phyloP scores from a whole-genome alignment of 768 basidiomycete species.

The Macrocybe gigantea region DNA sequence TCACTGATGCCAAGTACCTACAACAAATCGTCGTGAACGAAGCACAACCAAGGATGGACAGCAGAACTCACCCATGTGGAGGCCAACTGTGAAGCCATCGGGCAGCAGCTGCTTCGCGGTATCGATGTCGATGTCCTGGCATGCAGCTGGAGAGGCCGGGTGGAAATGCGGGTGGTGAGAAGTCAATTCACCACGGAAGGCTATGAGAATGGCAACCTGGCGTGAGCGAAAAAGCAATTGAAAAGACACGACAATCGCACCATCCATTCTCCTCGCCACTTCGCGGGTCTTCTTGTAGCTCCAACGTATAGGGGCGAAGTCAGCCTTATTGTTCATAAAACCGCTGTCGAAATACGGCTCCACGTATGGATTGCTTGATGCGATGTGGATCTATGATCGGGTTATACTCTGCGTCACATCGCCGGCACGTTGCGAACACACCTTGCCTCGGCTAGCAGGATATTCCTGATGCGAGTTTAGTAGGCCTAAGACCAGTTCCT shows the following conservation, averaged over 20 bases:
- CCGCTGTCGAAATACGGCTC: slow-evolving; percentile 65
- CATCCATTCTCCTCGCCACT: slow-evolving; percentile 66
- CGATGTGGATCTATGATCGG: slow-evolving; percentile 50
- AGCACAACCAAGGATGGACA: not conserved
- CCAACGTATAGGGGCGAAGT: slow-evolving; percentile 73
- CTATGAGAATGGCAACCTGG: slow-evolving; percentile 19
- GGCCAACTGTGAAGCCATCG: slow-evolving; percentile 57
- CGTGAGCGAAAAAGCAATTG: not conserved
- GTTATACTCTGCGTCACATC: not conserved
- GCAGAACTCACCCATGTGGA: slow-evolving; percentile 54
- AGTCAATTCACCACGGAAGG: slow-evolving; percentile 66
- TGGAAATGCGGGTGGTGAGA: slow-evolving; percentile 75
- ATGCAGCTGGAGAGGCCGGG: slow-evolving; percentile 57
- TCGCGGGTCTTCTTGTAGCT: slow-evolving; percentile 75
- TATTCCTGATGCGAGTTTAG: slow-evolving; percentile 41
- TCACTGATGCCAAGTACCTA: slow-evolving; percentile 49
- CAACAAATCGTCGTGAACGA: not conserved
- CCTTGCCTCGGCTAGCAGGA: slow-evolving; percentile 68
- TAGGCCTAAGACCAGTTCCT: not conserved
- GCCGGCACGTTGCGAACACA: slow-evolving; percentile 10
- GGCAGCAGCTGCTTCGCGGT: slow-evolving; percentile 61
- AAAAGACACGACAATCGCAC: slow-evolving; percentile 20
- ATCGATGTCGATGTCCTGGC: slow-evolving; percentile 58
- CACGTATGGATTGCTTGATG: slow-evolving; percentile 52
- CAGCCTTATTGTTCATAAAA: slow-evolving; percentile 76